Evolutionary conservation across 108 stramenopile genomes (phyloP), one percentile per base, ranked within the genome.

Genomic region (Cyclotella kingstonii): DNA sequence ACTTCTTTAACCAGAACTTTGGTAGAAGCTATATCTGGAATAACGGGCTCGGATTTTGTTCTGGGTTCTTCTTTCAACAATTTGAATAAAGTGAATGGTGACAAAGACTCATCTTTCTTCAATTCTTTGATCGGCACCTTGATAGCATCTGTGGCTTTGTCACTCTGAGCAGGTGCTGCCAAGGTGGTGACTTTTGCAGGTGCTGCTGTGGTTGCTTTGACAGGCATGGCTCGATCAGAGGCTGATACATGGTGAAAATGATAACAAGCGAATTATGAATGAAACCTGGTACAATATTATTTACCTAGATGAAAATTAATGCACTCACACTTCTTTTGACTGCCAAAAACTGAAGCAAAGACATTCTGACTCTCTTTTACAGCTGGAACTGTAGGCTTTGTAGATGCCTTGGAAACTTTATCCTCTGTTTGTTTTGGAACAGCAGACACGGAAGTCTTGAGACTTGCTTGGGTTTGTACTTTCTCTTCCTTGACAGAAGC

Each of bases 171-270:
- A 1, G 54, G 31, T 17, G 27, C 65, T 40, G 47, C 46, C 38
- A 49, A 41, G 11, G 55, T 46, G 21, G 70, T 52, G 2, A 58
- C 65, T 46, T 66, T 54, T n/a, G 66, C 34, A 12, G 77, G 59
- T 39, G 70, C 62, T 21, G 76, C 51, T 34, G 77, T 43, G 14
- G 44, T 55, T 22, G 76, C 60, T 39, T 50, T 60, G 34, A 33
- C 52, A 15, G 54, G 66, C 3, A 47, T 55, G 15, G 18, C 54
- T 22, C 53, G 52, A 34, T 54, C 53, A 8, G 64, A 42, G 34
- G 30, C 64, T 65, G 52, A 5, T 15, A 45, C 19, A 53, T 11
- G 0, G 29, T 31, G 3, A 14, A 49, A 49, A 49, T 21, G 14
- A 25, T 23, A 18, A 22, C 27, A 31, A 3, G 22, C 3, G 30